Conservation (phyloP, 1,284 basidiomycete genomes). For the Leccinum colubrinum region DNA sequence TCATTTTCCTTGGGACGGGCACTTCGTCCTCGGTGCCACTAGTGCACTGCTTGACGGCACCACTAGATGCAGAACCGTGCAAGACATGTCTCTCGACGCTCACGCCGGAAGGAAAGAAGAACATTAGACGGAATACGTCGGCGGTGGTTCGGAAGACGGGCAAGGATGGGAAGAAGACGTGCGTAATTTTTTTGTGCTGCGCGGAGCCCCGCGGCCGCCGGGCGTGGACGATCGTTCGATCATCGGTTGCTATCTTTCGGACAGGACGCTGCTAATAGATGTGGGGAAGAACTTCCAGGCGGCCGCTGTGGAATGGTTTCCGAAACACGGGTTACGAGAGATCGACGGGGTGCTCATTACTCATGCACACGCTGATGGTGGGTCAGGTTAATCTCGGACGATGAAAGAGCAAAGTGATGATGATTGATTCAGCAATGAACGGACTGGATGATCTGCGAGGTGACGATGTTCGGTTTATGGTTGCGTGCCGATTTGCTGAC, state of each 20-base stretch:
- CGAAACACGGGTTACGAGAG: slow-evolving; percentile 65
- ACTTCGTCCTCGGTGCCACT: slow-evolving; percentile 70
- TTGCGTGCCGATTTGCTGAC: slow-evolving; percentile 4
- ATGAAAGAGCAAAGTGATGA: neutral
- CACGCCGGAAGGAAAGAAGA: slow-evolving; percentile 65
- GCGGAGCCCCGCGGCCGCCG: neutral
- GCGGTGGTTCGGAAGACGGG: slow-evolving; percentile 52
- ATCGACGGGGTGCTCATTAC: slow-evolving; percentile 81
- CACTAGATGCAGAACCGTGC: slow-evolving; percentile 48
- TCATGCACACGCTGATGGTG: slow-evolving; percentile 78
- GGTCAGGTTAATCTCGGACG: slow-evolving; percentile 19
- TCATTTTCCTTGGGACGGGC: slow-evolving; percentile 75
- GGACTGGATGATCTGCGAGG: slow-evolving; percentile 81
- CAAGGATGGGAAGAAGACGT: slow-evolving; percentile 52
- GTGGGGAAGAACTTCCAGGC: slow-evolving; percentile 80
- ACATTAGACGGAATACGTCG: slow-evolving; percentile 75
- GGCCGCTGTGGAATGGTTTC: slow-evolving; percentile 78
- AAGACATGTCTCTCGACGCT: slow-evolving; percentile 68
- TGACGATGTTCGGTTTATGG: slow-evolving; percentile 23
- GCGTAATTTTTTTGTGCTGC: slow-evolving; percentile 30
- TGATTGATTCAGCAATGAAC: slow-evolving; percentile 61
- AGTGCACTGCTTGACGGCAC: slow-evolving; percentile 62
- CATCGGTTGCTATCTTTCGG: slow-evolving; percentile 1
- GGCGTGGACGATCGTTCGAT: slow-evolving; percentile 1
- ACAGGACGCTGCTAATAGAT: slow-evolving; percentile 74